Conservation (phyloP, 305 asterid species). For the Vinca major region DNA sequence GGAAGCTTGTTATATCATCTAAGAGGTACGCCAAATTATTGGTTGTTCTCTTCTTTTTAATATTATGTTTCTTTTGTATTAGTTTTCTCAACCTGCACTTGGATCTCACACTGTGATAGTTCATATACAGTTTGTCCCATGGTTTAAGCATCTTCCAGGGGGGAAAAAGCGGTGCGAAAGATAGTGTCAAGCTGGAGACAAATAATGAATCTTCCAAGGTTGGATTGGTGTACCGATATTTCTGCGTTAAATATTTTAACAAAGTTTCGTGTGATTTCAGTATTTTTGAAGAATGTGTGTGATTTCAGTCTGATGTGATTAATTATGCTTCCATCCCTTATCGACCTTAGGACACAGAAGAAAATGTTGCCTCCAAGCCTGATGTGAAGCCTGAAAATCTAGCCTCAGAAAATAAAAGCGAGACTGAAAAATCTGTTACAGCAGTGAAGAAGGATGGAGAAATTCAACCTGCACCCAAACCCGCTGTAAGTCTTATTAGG, state of each 20-base stretch:
- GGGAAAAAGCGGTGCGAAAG: conserved; percentile 54
- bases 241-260: conserved; percentile 11
- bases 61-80: conserved; percentile 9
- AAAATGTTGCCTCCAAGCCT: conserved; percentile 35
- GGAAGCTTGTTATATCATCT: conserved; percentile 86
- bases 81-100: background rate
- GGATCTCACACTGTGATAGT: background rate
- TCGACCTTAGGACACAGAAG: conserved; percentile 39
- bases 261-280: conserved; percentile 6
- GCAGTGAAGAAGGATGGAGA: conserved; percentile 51
- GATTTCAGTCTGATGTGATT: conserved; percentile 6
- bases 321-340: conserved; percentile 16
- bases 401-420: conserved; percentile 43
- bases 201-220: conserved; percentile 72
- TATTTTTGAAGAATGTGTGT: background rate
- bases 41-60: conserved; percentile 4
- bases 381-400: conserved; percentile 41
- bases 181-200: conserved; percentile 62
- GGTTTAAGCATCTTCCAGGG: conserved; percentile 81
- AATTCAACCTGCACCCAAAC: conserved; percentile 36
- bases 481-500: conserved; percentile 42
- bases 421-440: conserved; percentile 46
- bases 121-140: conserved; percentile 67
- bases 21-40: conserved; percentile 40
- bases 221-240: conserved; percentile 17